phyloP scores from a whole-genome alignment of 2,329 filamentous ascomycete species.

The Hymenoscyphus fraxineus region DNA sequence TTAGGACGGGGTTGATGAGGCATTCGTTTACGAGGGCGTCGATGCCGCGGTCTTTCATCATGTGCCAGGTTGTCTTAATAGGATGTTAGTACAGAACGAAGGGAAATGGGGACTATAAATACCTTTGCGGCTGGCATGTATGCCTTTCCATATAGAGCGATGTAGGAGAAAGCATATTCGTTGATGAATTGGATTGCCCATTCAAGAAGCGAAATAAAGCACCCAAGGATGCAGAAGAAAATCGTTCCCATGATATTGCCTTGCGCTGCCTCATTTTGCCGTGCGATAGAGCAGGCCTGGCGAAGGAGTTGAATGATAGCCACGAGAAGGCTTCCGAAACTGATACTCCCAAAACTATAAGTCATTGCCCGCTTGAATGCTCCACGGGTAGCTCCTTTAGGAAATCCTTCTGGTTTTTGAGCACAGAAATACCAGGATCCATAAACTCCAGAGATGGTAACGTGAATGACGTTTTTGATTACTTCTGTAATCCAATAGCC shows the following conservation, averaged over 20 bases:
- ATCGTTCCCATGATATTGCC: slow-evolving; percentile 67
- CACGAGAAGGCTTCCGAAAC: slow-evolving; percentile 78
- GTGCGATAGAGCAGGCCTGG: slow-evolving; percentile 76
- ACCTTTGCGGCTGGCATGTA: slow-evolving; percentile 84
- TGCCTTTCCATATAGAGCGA: slow-evolving; percentile 85
- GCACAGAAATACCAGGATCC: slow-evolving; percentile 88
- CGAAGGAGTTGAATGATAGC: slow-evolving; percentile 83
- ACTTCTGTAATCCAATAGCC: slow-evolving; percentile 94
- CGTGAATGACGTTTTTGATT: slow-evolving; percentile 90
- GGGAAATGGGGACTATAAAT: slow-evolving; percentile 28
- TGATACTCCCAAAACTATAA: slow-evolving; percentile 90
- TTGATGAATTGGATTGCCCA: slow-evolving; percentile 90
- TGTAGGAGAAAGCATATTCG: slow-evolving; percentile 87
- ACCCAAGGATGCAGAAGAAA: slow-evolving; percentile 71
- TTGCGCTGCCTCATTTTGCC: slow-evolving; percentile 57
- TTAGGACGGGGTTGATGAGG: slow-evolving; percentile 50
- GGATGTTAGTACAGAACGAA: slow-evolving; percentile 8
- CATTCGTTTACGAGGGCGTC: slow-evolving; percentile 74
- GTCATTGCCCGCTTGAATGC: slow-evolving; percentile 78
- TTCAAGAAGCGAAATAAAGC: slow-evolving; percentile 71
- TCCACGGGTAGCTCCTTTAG: slow-evolving; percentile 75
- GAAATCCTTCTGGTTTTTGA: slow-evolving; percentile 59
- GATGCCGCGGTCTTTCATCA: slow-evolving; percentile 89
- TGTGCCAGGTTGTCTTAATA: slow-evolving; percentile 41
- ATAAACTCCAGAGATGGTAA: slow-evolving; percentile 82